Evolutionary conservation across 139 green algal genomes (phyloP).

Genomic region (Nannochloris sp.): DNA sequence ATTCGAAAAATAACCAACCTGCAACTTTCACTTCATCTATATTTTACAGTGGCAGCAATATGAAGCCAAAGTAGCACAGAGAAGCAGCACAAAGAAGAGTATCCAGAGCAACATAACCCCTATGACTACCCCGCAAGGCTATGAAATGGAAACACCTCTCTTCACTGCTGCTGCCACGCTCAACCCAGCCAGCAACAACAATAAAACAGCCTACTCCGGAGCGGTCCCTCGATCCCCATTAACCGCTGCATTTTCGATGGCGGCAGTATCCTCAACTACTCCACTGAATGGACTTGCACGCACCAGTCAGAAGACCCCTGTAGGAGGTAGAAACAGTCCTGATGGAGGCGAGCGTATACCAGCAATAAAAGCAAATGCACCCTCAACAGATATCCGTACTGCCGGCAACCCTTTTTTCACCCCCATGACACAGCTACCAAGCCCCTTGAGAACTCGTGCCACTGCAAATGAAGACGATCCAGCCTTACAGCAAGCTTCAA

Average conservation of each 20-base stretch:
- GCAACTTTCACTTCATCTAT: no score
- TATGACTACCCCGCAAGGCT: not conserved
- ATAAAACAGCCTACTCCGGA: no score
- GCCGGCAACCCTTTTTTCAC: not conserved
- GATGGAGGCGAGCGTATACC: no score
- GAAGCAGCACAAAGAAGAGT: constrained; percentile 3
- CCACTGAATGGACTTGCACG: not conserved
- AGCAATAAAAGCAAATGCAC: no score
- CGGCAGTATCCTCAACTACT: not conserved
- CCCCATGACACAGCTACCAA: not conserved
- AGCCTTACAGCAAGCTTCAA: constrained; percentile 33
- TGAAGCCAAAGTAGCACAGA: constrained; percentile 25
- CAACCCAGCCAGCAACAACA: no score
- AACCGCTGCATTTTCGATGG: not conserved
- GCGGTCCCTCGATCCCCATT: not conserved
- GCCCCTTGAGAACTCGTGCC: no score
- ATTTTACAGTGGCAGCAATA: constrained; percentile 25
- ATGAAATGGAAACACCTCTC: not conserved
- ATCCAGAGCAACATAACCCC: not conserved
- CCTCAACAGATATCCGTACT: no score
- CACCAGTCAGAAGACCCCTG: not conserved
- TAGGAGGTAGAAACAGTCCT: not conserved
- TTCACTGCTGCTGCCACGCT: not conserved
- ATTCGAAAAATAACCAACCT: no score
- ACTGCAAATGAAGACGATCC: no score